These are phyloP conservation scores for Pharnaceum exiguum DNA, from an alignment of 148 eudicot species.

Conservation along the genomic window DNA sequence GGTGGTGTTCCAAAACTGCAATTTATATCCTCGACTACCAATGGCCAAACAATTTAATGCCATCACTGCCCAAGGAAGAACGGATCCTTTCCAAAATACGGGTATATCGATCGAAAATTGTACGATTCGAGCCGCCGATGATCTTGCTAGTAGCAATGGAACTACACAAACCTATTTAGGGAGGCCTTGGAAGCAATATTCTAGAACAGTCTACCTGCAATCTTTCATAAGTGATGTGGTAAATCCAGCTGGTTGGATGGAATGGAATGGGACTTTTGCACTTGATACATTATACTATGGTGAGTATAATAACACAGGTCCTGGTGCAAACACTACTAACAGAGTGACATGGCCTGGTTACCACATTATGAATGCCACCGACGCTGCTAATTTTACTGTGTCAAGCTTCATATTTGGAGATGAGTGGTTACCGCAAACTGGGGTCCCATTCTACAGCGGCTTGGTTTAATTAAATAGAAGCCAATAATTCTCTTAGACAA, in stretches of 20 bases:
- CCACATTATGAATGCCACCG: constrained; percentile 39
- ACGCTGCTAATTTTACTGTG: constrained; percentile 57
- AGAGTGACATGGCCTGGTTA: constrained; percentile 68
- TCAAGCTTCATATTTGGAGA: constrained; percentile 52
- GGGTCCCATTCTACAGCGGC: constrained; percentile 46
- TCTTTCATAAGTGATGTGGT: constrained; percentile 41
- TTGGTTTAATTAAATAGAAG: constrained; percentile 15
- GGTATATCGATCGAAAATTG: constrained; percentile 70
- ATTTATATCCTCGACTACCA: constrained; percentile 58
- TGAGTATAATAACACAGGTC: constrained; percentile 58
- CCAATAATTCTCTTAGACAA: neutral
- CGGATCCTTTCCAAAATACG: constrained; percentile 69
- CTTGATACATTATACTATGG: constrained; percentile 61
- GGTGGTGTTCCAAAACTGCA: constrained; percentile 60
- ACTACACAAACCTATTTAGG: constrained; percentile 46
- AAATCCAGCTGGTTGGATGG: constrained; percentile 52
- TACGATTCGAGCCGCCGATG: constrained; percentile 48
- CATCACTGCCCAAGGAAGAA: constrained; percentile 77
- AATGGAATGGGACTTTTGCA: constrained; percentile 57
- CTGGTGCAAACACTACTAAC: constrained; percentile 32
- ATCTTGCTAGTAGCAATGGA: constrained; percentile 35
- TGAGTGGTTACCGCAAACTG: constrained; percentile 54
- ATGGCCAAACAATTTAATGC: constrained; percentile 59
- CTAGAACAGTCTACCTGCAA: constrained; percentile 56
- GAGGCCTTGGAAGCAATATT: constrained; percentile 71